Conservation (phyloP, 345 rosid species). For the Dovyalis caffra region DNA sequence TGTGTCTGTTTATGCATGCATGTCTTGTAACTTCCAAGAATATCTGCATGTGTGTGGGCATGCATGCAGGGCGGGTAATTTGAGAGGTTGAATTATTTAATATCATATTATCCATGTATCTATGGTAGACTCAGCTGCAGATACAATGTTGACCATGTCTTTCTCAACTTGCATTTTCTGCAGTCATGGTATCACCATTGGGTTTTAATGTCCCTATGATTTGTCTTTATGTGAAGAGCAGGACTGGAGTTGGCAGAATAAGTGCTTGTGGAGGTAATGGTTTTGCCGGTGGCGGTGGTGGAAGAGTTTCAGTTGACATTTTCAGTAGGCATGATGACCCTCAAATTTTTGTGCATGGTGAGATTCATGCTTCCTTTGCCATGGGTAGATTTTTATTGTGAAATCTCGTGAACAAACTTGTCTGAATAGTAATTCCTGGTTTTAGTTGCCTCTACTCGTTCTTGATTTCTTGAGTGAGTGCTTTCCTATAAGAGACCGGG, state of each 20-base stretch:
- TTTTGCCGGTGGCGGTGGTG: conserved; percentile 98
- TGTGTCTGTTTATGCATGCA: not conserved
- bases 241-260: conserved; percentile 91
- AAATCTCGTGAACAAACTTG: not conserved
- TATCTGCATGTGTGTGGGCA: not conserved
- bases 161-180: conserved; percentile 2
- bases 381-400: not conserved
- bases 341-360: conserved; percentile 85
- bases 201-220: conserved; percentile 14
- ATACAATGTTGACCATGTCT: not conserved
- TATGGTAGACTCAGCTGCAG: not conserved
- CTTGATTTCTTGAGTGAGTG: not conserved
- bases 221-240: conserved; percentile 54
- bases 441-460: not conserved
- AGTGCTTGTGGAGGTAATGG: conserved; percentile 99
- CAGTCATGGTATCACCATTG: not conserved
- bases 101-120: not conserved
- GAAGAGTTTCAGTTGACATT: conserved; percentile 88
- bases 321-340: conserved; percentile 98
- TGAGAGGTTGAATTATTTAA: not conserved
- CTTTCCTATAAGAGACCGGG: not conserved
- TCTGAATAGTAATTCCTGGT: not conserved
- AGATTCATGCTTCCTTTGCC: conserved; percentile 25
- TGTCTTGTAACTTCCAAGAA: not conserved
- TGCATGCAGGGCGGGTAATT: not conserved